Conservation (phyloP, 768 basidiomycete species). For the Chalciporus pseudorubinellus region DNA sequence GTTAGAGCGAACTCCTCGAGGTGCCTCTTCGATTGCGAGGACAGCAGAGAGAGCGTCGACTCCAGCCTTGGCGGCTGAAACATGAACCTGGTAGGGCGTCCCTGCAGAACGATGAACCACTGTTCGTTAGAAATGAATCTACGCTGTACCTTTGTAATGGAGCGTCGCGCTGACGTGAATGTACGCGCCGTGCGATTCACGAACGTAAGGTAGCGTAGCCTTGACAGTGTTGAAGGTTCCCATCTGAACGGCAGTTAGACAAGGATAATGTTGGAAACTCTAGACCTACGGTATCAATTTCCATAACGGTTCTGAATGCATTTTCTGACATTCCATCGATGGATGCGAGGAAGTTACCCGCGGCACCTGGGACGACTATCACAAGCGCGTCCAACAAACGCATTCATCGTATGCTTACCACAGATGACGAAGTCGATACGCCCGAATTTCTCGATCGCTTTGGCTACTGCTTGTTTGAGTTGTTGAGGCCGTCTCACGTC, state of each 20-base stretch:
- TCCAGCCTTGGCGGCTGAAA: conserved; percentile 92
- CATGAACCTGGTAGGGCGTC: conserved; percentile 86
- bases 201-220: conserved; percentile 76
- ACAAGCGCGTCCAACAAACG: not conserved
- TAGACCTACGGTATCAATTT: conserved; percentile 80
- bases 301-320: conserved; percentile 88
- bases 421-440: conserved; percentile 94
- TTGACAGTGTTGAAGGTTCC: conserved; percentile 96
- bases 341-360: conserved; percentile 93
- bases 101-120: conserved; percentile 37
- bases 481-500: conserved; percentile 81
- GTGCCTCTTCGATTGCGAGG: conserved; percentile 91
- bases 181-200: conserved; percentile 73
- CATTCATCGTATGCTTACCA: conserved; percentile 45
- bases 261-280: not conserved
- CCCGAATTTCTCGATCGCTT: conserved; percentile 75
- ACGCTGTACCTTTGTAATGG: conserved; percentile 67
- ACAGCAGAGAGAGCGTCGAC: conserved; percentile 87
- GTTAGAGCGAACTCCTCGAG: conserved; percentile 89
- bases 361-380: conserved; percentile 61
- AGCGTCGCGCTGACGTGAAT: conserved; percentile 88
- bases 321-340: conserved; percentile 83
- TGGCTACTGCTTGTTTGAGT: conserved; percentile 70
- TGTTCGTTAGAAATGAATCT: not conserved
- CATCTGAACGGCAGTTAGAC: conserved; percentile 44